Evolutionary conservation across 352 stramenopile genomes (phyloP).

Genomic region (Pythium oligandrum): DNA sequence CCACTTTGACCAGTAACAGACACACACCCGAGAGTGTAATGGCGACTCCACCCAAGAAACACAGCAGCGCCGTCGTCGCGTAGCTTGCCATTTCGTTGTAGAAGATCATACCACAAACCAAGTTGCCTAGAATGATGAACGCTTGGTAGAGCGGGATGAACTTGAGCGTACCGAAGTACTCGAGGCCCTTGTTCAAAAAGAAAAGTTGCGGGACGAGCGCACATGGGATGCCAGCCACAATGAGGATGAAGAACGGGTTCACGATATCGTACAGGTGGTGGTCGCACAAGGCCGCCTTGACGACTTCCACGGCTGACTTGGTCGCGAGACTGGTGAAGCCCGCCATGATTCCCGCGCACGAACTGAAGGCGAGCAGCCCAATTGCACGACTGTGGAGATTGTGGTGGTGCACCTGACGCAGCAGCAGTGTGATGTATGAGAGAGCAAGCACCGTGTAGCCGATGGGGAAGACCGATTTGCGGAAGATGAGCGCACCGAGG

Average conservation of each 20-base stretch:
- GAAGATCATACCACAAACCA: constrained; percentile 70
- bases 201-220: constrained; percentile 66
- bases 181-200: constrained; percentile 74
- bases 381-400: constrained; percentile 49
- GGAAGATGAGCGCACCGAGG: constrained; percentile 38
- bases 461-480: constrained; percentile 50
- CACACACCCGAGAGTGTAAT: constrained; percentile 62
- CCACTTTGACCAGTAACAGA: constrained; percentile 53
- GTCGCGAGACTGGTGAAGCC: constrained; percentile 75
- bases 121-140: constrained; percentile 80
- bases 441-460: constrained; percentile 47
- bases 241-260: constrained; percentile 65
- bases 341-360: constrained; percentile 68
- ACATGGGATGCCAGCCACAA: constrained; percentile 51
- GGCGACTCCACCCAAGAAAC: constrained; percentile 47
- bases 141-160: constrained; percentile 80
- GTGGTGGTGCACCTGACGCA: constrained; percentile 45
- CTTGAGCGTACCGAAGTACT: constrained; percentile 75
- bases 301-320: constrained; percentile 66
- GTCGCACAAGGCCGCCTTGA: constrained; percentile 38
- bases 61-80: constrained; percentile 29
- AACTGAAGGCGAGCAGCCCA: constrained; percentile 64
- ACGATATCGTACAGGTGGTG: constrained; percentile 42
- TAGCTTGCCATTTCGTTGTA: constrained; percentile 78
- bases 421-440: constrained; percentile 42